These are phyloP conservation scores for Ceratocystis smalleyi DNA, from an alignment of 2,329 filamentous ascomycete genomes.

Conservation along the genomic window DNA sequence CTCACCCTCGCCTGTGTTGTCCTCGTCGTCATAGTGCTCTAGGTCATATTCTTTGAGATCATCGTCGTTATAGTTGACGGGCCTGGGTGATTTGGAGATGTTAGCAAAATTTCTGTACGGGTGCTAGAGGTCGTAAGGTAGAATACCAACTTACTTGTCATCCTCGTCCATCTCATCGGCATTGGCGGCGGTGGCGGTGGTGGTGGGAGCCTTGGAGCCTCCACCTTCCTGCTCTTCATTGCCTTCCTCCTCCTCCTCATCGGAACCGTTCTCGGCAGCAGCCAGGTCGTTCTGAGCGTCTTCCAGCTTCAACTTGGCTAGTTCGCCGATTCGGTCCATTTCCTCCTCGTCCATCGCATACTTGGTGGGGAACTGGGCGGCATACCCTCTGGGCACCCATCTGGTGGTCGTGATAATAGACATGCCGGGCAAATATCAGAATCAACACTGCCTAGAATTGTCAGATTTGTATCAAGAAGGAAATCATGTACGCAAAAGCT, in stretches of 20 bases:
- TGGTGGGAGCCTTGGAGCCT: slow-evolving; percentile 17
- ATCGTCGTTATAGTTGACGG: slow-evolving; percentile 49
- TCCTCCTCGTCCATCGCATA: slow-evolving; percentile 63
- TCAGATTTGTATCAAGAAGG: slow-evolving; percentile 1
- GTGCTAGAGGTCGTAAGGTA: background rate
- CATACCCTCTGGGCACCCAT: slow-evolving; percentile 64
- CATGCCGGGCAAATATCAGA: slow-evolving; percentile 27
- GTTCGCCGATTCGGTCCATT: slow-evolving; percentile 56
- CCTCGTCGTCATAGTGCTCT: slow-evolving; percentile 72
- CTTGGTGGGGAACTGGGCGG: slow-evolving; percentile 59
- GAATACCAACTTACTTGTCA: slow-evolving; percentile 12
- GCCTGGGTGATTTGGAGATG: background rate
- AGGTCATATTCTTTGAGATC: slow-evolving; percentile 93
- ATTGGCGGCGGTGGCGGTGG: background rate
- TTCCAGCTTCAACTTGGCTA: slow-evolving; percentile 68
- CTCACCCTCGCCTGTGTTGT: slow-evolving; percentile 38
- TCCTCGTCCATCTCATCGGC: slow-evolving; percentile 14
- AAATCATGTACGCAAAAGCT: background rate
- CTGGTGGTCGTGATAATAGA: slow-evolving; percentile 65
- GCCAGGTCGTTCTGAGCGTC: slow-evolving; percentile 79
- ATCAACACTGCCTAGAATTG: background rate
- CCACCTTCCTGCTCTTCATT: slow-evolving; percentile 21
- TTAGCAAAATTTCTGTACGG: slow-evolving; percentile 17
- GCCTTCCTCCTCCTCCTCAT: slow-evolving; percentile 22
- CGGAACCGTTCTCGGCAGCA: slow-evolving; percentile 22